Evolutionary conservation across 306 rosid species (phyloP).

Genomic region (Trichosanthes truncata): DNA sequence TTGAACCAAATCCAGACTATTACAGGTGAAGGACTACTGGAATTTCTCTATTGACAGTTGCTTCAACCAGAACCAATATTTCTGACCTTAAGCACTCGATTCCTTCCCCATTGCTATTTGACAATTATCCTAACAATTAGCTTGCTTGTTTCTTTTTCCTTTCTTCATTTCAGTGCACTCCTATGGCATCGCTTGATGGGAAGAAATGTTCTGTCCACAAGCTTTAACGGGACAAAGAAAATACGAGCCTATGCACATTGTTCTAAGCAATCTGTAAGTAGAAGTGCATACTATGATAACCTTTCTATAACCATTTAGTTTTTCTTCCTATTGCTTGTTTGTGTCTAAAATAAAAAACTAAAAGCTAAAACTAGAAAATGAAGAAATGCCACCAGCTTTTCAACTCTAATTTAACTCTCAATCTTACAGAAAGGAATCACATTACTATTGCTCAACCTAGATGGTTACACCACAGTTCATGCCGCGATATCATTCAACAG

Average conservation of each 20-base stretch:
- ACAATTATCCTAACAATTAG: not conserved
- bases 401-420: not conserved
- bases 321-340: not conserved
- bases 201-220: slow-evolving; percentile 44
- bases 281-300: not conserved
- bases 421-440: slow-evolving; percentile 68
- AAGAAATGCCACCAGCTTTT: not conserved
- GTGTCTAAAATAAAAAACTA: not conserved
- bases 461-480: slow-evolving; percentile 32
- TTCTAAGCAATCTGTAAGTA: slow-evolving; percentile 74
- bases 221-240: slow-evolving; percentile 50
- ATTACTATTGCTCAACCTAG: slow-evolving; percentile 63
- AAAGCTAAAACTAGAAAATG: not conserved
- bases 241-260: slow-evolving; percentile 83
- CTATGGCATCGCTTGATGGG: slow-evolving; percentile 93
- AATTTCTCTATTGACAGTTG: not conserved
- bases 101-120: not conserved
- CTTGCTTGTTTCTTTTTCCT: not conserved
- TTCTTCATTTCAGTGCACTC: slow-evolving; percentile 56
- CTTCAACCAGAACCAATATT: not conserved
- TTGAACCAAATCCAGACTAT: slow-evolving; percentile 77
- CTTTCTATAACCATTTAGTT: not conserved
- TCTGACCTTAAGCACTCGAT: not conserved
- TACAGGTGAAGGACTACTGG: slow-evolving; percentile 30
- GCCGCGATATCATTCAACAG: slow-evolving; percentile 21